phyloP scores from a whole-genome alignment of 2,329 filamentous ascomycete genomes.

The Trichoderma asperellum region DNA sequence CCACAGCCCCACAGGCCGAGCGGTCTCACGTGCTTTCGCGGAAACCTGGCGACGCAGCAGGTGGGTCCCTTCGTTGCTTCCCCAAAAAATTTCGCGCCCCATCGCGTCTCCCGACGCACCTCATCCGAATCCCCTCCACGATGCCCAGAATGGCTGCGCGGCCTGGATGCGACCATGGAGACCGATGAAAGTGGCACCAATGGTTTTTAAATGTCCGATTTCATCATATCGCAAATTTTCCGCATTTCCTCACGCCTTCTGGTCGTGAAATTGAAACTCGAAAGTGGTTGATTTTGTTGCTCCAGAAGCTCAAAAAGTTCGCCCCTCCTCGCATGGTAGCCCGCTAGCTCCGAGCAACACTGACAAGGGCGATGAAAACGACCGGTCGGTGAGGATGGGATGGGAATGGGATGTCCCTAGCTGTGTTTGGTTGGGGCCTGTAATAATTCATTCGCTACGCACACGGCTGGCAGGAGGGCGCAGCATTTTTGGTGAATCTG shows the following conservation, averaged over 20 bases:
- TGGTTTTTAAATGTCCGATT: constrained; percentile 14
- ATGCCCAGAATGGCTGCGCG: constrained; percentile 30
- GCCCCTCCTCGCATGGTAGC: constrained; percentile 34
- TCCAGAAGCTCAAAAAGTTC: constrained; percentile 21
- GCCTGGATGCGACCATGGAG: constrained; percentile 38
- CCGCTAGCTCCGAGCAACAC: constrained; percentile 30
- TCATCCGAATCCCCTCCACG: constrained; percentile 46
- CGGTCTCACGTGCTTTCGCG: constrained; percentile 51
- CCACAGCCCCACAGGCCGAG: background rate
- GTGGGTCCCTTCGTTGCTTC: constrained; percentile 37
- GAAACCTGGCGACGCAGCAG: constrained; percentile 44
- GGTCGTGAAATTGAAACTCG: constrained; percentile 31
- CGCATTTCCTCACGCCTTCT: constrained; percentile 32
- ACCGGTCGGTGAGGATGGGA: constrained; percentile 26
- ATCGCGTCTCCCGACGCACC: constrained; percentile 49
- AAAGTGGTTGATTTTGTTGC: constrained; percentile 14
- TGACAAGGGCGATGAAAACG: constrained; percentile 15
- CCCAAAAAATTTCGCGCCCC: constrained; percentile 45
- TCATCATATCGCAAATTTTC: constrained; percentile 32
- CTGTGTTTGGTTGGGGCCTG: background rate
- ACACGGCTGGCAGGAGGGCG: constrained; percentile 13
- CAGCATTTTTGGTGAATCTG: background rate
- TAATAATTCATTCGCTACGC: constrained; percentile 20
- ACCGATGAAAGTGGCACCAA: constrained; percentile 22
- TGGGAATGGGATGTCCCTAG: constrained; percentile 11